A percentile compares a stretch with the other conserved stretches of the same genome.
Conservation (phyloP, 306 rosid species). For the Rosa lucieae region DNA sequence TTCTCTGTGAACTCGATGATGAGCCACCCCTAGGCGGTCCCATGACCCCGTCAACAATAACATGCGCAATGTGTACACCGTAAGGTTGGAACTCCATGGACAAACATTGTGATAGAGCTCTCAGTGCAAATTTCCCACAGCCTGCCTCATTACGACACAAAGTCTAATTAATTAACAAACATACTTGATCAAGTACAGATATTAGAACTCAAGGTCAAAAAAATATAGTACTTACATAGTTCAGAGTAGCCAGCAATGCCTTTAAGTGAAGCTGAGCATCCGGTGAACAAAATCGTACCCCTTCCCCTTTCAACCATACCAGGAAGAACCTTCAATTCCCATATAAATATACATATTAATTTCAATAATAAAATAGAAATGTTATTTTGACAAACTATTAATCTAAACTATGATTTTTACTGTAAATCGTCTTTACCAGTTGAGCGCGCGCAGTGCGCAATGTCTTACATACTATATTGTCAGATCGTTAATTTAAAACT, state of each 20-base stretch:
- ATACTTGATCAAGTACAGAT: background rate
- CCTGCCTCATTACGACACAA: conserved; percentile 42
- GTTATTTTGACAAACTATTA: background rate
- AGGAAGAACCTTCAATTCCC: conserved; percentile 62
- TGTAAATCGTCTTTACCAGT: too few species aligned
- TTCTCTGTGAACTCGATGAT: conserved; percentile 28
- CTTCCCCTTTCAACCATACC: conserved; percentile 92
- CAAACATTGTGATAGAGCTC: conserved; percentile 83
- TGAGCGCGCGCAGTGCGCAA: too few species aligned
- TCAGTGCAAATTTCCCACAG: conserved; percentile 92
- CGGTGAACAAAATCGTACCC: conserved; percentile 89
- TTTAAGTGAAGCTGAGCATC: conserved; percentile 79
- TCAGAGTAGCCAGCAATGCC: conserved; percentile 80
- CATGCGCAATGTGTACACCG: conserved; percentile 92
- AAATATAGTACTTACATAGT: conserved; percentile 46
- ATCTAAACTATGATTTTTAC: background rate
- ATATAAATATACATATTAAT: background rate
- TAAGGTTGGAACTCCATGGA: conserved; percentile 84
- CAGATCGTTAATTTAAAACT: conserved; percentile 28
- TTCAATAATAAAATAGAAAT: background rate
- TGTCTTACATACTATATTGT: background rate
- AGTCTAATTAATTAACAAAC: background rate
- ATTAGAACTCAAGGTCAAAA: background rate
- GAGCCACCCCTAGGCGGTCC: conserved; percentile 62
- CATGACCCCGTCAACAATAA: conserved; percentile 76